Conservation (phyloP, 148 eudicot genomes). For the Drosera capensis region DNA sequence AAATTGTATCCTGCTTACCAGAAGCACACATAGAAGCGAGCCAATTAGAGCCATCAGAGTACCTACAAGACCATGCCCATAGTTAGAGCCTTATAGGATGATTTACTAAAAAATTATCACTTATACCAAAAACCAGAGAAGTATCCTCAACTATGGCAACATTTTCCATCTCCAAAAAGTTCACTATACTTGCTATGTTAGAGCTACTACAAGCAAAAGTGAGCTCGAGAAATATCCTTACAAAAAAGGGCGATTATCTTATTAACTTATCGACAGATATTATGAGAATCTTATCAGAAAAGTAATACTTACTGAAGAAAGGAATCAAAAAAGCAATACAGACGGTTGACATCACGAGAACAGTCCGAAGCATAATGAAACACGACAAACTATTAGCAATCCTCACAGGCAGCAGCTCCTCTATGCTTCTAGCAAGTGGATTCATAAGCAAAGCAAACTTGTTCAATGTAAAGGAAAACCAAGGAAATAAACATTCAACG, state of each 20-base stretch:
- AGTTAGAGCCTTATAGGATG: no score
- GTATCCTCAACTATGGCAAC: no score
- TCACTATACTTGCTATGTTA: no score
- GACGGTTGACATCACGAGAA: constrained; percentile 48
- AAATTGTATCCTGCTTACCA: constrained; percentile 27
- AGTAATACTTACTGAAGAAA: constrained; percentile 44
- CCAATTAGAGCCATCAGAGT: constrained; percentile 68
- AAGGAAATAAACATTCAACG: no score
- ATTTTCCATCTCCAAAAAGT: no score
- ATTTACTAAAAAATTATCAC: no score
- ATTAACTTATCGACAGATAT: neutral
- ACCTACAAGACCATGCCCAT: constrained; percentile 52
- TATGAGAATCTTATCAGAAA: neutral
- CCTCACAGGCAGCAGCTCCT: constrained; percentile 43
- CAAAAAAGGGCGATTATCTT: neutral
- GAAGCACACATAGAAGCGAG: constrained; percentile 45
- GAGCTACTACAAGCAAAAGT: no score
- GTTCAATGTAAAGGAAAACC: constrained; percentile 20
- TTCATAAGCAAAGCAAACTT: constrained; percentile 55
- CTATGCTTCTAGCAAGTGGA: constrained; percentile 63
- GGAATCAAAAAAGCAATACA: constrained; percentile 59
- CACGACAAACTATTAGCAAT: constrained; percentile 27
- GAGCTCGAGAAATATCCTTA: neutral
- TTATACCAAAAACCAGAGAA: no score
- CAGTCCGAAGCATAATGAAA: constrained; percentile 33